These are phyloP conservation scores for Stephania yunnanensis DNA, from an alignment of 164 flowering plant species.

Conservation along the genomic window DNA sequence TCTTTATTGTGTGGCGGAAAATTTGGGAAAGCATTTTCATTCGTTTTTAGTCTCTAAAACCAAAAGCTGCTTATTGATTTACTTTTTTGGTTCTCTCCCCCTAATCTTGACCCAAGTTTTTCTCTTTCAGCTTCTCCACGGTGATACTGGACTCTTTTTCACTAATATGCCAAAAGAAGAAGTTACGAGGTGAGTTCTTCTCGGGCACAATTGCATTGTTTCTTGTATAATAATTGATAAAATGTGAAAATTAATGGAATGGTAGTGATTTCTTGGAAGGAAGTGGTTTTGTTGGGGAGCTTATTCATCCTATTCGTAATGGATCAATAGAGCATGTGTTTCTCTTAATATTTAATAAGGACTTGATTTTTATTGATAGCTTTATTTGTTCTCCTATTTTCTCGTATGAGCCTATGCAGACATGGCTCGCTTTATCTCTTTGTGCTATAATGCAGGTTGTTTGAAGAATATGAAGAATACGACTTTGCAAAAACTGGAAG, in stretches of 20 bases:
- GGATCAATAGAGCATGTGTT: no score
- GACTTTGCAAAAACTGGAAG: constrained; percentile 92
- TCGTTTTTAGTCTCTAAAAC: no score
- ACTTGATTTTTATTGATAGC: no score
- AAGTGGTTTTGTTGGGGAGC: not conserved
- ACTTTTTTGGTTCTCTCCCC: no score
- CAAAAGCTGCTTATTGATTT: no score
- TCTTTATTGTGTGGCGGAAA: no score
- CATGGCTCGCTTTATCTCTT: not conserved
- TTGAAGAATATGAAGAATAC: constrained; percentile 61
- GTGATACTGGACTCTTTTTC: constrained; percentile 68
- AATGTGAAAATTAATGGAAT: not conserved
- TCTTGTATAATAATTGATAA: not conserved
- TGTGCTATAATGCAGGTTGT: constrained; percentile 41
- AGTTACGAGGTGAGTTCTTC: constrained; percentile 45
- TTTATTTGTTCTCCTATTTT: no score
- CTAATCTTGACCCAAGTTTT: not conserved
- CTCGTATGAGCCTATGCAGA: not conserved
- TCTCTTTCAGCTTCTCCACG: constrained; percentile 29
- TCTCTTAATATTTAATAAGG: no score
- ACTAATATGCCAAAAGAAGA: constrained; percentile 73
- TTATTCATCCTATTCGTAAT: no score
- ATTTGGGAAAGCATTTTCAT: no score
- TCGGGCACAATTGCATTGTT: no score
- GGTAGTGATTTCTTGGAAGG: not conserved